Conservation (phyloP, 1,284 basidiomycete species). For the Tranzscheliella williamsii region DNA sequence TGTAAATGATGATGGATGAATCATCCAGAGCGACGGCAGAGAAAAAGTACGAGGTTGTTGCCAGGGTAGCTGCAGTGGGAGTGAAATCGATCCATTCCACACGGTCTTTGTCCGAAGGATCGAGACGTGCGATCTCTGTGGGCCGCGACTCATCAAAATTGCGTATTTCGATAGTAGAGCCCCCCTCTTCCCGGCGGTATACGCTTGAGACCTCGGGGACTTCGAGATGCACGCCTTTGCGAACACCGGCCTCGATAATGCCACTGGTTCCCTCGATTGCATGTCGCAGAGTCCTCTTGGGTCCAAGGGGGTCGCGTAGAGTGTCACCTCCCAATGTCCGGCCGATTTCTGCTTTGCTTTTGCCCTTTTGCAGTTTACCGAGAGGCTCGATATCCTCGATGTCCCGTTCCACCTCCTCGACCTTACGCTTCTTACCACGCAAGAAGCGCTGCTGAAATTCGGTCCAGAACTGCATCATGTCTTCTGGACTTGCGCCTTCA, state of each 20-base stretch:
- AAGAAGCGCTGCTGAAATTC: constrained; percentile 33
- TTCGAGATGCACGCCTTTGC: constrained; percentile 16
- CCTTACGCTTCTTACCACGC: constrained; percentile 38
- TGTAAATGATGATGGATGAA: constrained; percentile 47
- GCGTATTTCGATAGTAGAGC: constrained; percentile 73
- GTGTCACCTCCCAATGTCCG: constrained; percentile 75
- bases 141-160: constrained; percentile 71
- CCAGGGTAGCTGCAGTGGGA: constrained; percentile 70
- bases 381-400: constrained; percentile 36
- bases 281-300: constrained; percentile 66
- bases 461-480: constrained; percentile 43
- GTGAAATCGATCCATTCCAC: constrained; percentile 86
- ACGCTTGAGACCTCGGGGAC: constrained; percentile 38
- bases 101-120: constrained; percentile 64
- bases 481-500: constrained; percentile 24
- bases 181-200: constrained; percentile 61
- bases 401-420: constrained; percentile 10
- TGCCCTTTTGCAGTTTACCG: constrained; percentile 31
- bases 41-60: constrained; percentile 71
- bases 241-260: constrained; percentile 30
- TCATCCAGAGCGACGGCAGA: constrained; percentile 66
- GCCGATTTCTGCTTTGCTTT: constrained; percentile 49
- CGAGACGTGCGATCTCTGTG: constrained; percentile 72
- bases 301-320: constrained; percentile 64
- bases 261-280: constrained; percentile 12